Percentiles rank a stretch among this genome's conserved stretches.
Evolutionary conservation across 2,329 filamentous ascomycete genomes (phyloP).

Genomic region (Aspergillus latus): DNA sequence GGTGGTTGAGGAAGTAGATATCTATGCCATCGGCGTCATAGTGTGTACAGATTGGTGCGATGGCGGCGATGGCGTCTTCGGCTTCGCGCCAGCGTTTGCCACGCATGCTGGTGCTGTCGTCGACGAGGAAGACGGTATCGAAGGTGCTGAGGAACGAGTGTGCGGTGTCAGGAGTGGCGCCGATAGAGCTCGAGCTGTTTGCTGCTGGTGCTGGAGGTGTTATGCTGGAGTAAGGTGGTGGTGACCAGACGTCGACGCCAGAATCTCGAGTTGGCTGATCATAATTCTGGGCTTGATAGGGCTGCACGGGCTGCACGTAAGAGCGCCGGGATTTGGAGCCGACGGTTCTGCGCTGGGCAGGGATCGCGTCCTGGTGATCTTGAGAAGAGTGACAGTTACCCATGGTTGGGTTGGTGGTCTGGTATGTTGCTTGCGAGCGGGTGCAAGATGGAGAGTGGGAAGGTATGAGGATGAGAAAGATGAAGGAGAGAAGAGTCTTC

Average conservation of each 20-base stretch:
- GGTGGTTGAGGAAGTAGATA: conserved; percentile 83
- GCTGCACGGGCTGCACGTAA: neutral
- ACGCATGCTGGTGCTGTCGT: conserved; percentile 87
- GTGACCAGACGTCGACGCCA: conserved; percentile 17
- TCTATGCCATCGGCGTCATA: conserved; percentile 86
- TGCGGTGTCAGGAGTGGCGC: conserved; percentile 56
- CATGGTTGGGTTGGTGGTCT: conserved; percentile 1
- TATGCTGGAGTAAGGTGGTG: conserved; percentile 20
- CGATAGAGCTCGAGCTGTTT: conserved; percentile 28
- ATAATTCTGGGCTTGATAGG: neutral
- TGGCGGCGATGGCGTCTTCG: conserved; percentile 64
- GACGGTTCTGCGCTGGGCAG: conserved; percentile 2
- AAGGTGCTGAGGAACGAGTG: conserved; percentile 77
- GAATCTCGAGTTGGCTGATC: neutral
- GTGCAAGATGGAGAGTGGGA: neutral
- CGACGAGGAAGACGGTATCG: conserved; percentile 87
- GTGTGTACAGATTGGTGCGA: conserved; percentile 77
- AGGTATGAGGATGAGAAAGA: neutral
- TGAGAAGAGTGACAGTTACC: conserved; percentile 13
- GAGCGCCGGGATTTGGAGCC: conserved; percentile 8
- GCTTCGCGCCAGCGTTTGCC: conserved; percentile 77
- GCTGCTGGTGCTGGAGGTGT: neutral
- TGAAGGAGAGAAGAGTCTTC: conserved; percentile 5
- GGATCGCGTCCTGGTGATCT: neutral
- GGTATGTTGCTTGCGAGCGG: neutral